These are phyloP conservation scores for Venturia pyrina DNA, from an alignment of 2,329 filamentous ascomycete genomes.

Conservation along the genomic window DNA sequence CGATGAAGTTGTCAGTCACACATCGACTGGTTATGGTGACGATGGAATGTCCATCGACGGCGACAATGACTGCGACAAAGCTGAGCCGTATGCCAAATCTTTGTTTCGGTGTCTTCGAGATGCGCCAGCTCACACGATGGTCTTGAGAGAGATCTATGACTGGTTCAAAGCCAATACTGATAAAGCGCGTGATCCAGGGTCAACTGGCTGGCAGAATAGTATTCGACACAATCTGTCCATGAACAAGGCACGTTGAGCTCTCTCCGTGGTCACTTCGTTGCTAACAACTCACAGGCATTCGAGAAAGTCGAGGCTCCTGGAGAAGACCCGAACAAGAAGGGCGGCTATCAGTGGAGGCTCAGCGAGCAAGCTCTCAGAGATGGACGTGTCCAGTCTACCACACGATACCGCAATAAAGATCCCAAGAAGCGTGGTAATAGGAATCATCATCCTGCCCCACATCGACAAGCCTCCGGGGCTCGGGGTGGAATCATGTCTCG, in stretches of 20 bases:
- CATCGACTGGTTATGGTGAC: conserved; percentile 18
- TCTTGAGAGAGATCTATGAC: conserved; percentile 76
- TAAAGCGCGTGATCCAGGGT: conserved; percentile 52
- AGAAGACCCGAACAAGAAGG: conserved; percentile 47
- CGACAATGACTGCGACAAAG: conserved; percentile 25
- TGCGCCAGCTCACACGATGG: conserved; percentile 57
- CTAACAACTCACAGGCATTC: conserved; percentile 35
- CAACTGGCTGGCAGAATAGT: conserved; percentile 81
- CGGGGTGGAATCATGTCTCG: conserved; percentile 35
- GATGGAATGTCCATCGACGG: conserved; percentile 14
- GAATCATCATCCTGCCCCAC: conserved; percentile 22
- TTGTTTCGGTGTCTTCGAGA: conserved; percentile 68
- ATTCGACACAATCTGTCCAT: conserved; percentile 94
- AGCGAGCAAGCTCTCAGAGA: conserved; percentile 56
- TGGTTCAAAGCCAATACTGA: conserved; percentile 80
- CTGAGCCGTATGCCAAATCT: conserved; percentile 70
- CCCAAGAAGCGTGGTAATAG: conserved; percentile 27
- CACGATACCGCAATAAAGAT: conserved; percentile 41
- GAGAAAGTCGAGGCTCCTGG: conserved; percentile 38
- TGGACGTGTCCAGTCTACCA: conserved; percentile 72
- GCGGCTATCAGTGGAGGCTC: conserved; percentile 68
- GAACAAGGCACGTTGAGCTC: conserved; percentile 61
- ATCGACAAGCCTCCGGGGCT: conserved; percentile 35
- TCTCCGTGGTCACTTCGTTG: neutral
- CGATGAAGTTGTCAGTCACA: neutral